Evolutionary conservation across 768 basidiomycete species (phyloP), one percentile per base, ranked within the genome.

Genomic region (Russula abietina): DNA sequence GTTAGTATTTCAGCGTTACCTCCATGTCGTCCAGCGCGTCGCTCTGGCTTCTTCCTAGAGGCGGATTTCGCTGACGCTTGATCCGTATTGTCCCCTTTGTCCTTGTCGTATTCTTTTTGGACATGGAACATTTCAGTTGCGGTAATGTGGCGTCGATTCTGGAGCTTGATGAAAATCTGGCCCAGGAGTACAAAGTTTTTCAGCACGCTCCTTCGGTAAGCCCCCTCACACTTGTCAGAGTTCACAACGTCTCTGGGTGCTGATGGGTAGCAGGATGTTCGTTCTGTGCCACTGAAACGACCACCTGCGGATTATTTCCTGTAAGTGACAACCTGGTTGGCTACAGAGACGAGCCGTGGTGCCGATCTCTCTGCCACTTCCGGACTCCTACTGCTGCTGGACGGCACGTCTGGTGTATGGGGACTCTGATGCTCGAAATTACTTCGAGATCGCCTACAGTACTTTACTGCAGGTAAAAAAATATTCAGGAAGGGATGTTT

Each of bases 181-280:
- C 84, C 30, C 94, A 97, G 73, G 91, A 94, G 73, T 99, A 98
- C 77, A 96, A 95, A 71, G 93, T 96, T 19, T 98, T 99, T 75
- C 81, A 85, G 46, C 91, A 93, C 70, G 96, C 96, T 7, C 85
- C 92, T 1, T 81, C 91, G 73, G 91, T 91, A 73, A 70, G 87
- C 79, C 45, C 41, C 57, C 28, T 61, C 53, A 26, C 28, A 9
- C 5, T 19, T 38, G 38, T 61, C 26, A 4, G 17, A 1, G 4
- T 9, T 33, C 48, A 26, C n/a, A 10, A 51, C 61, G 24, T 32
- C 28, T 38, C 26, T 32, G 33, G 28, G 24, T 33, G 19, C 26
- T 38, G 28, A 51, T 10, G 36, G n/a, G 36, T 19, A 54, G 12
- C 69, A 93, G 89, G 92, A 93, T 66, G 84, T 91, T 38, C 82